Evolutionary conservation across 2,329 filamentous ascomycete genomes (phyloP).

Genomic region (Gyromitra esculenta): DNA sequence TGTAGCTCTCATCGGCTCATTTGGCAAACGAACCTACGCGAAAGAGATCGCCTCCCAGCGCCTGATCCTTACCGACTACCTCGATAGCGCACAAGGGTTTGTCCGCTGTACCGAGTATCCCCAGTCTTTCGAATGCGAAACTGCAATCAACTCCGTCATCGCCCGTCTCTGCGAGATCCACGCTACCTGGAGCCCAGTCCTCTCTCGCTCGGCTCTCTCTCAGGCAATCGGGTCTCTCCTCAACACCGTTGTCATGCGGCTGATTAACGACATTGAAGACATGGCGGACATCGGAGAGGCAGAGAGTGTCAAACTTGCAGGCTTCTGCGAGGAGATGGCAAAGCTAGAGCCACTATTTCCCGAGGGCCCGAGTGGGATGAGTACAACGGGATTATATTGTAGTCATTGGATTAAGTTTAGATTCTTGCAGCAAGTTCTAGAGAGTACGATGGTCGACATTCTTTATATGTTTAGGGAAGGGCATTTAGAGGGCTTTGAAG

Average conservation of each 20-base stretch:
- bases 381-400: conserved; percentile 55
- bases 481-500: conserved; percentile 54
- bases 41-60: conserved; percentile 51
- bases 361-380: conserved; percentile 39
- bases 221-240: conserved; percentile 57
- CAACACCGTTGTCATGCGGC: conserved; percentile 54
- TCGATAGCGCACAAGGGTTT: conserved; percentile 57
- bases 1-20: conserved; percentile 49
- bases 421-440: conserved; percentile 56
- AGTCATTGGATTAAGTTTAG: conserved; percentile 57
- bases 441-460: conserved; percentile 57
- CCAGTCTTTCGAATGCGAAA: conserved; percentile 60
- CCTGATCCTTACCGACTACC: conserved; percentile 54
- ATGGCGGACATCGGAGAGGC: conserved; percentile 56
- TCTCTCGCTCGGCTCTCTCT: conserved; percentile 55
- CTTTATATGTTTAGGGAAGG: conserved; percentile 56
- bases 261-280: conserved; percentile 57
- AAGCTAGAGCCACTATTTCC: conserved; percentile 54
- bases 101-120: conserved; percentile 56
- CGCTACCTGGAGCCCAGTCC: conserved; percentile 52
- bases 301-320: conserved; percentile 55
- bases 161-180: conserved; percentile 67
- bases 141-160: conserved; percentile 68
- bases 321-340: conserved; percentile 53
- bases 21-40: conserved; percentile 54